Percentiles rank a stretch among this genome's conserved stretches.
phyloP scores from a whole-genome alignment of 2,329 filamentous ascomycete genomes.

The Penicillium oxalicum region DNA sequence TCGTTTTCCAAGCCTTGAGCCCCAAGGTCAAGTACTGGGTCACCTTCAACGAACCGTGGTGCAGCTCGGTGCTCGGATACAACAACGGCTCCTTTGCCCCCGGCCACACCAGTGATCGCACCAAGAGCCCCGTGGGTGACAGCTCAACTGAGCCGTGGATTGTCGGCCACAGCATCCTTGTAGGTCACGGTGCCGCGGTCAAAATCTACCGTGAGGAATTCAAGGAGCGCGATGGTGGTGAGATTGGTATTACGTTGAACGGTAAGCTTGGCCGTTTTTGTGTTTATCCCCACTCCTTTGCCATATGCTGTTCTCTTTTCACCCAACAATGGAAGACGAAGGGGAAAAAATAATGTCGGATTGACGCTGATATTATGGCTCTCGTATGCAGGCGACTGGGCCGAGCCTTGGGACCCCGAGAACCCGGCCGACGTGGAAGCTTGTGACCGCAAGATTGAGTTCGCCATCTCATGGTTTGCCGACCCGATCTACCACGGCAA shows the following conservation, averaged over 20 bases:
- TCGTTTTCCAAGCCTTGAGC: slow-evolving; percentile 66
- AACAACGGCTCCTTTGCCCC: slow-evolving; percentile 72
- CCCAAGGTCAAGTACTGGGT: slow-evolving; percentile 81
- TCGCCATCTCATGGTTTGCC: slow-evolving; percentile 81
- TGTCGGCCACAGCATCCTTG: slow-evolving; percentile 71
- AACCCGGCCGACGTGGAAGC: slow-evolving; percentile 71
- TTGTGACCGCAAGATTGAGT: slow-evolving; percentile 74
- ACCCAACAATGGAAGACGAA: background rate
- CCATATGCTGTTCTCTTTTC: background rate
- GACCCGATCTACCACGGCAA: slow-evolving; percentile 80
- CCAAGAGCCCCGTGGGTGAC: slow-evolving; percentile 65
- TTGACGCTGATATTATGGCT: background rate
- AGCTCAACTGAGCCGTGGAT: slow-evolving; percentile 73
- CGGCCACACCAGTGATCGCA: slow-evolving; percentile 71
- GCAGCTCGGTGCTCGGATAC: slow-evolving; percentile 74
- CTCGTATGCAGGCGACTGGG: slow-evolving; percentile 57
- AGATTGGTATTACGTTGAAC: slow-evolving; percentile 85
- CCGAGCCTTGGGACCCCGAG: slow-evolving; percentile 73
- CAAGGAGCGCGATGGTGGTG: slow-evolving; percentile 63
- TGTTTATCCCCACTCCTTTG: no score
- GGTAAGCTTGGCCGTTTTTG: slow-evolving; percentile 42
- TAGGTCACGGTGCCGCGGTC: slow-evolving; percentile 74
- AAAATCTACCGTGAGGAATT: slow-evolving; percentile 79
- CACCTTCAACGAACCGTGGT: slow-evolving; percentile 88
- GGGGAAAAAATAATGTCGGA: background rate